Base-by-base conservation (phyloP, 352 stramenopile species). In the Globisporangium parvum region DNA sequence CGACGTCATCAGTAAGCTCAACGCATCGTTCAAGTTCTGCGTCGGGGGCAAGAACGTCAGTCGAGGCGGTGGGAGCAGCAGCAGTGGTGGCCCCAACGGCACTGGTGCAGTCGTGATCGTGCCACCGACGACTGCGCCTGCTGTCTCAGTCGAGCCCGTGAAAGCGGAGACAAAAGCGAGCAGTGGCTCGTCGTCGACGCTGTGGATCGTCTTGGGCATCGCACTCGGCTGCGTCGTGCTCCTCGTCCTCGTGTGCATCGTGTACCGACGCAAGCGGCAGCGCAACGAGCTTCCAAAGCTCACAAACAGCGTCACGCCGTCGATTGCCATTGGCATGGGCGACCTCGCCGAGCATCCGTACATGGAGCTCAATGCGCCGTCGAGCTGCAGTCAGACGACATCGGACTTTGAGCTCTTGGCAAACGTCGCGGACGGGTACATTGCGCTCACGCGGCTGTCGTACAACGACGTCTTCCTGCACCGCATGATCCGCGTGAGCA, bases 391-490 rank as follows among this genome's bases (percentile, higher is more conserved):
- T 53, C 72, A 80, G 40, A 88, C 75, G 31, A 87, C 80, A 23
- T 88, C 80, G 33, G 80, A 88, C 48, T 88, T 88, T 51, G 73
- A 87, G 57, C 67, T 91, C 46, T 59, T 91, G 11, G 75, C 75
- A 28, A 83, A 80, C 26, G 72, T 87, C 6, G 66, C 75, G 15
- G 77, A 87, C 42, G 77, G 77, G 20, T 87, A 87, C 55, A 85
- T 88, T 42, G 77, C 75, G 2, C 67, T 91, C 46, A 80, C 74
- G 39, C 65, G 76, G 6, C 56, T 91, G 41, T 82, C 72, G 4
- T 91, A 91, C 65, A 69, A 88, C 31, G 76, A 89, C 41, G 76
- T 91, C 11, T 82, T 83, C 26, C 50, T 91, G 15, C 66, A 81
- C 57, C 88, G 84, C 47, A 81, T 89, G 59, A 60, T 91, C 49